These are phyloP conservation scores for Clonostachys chloroleuca DNA, from an alignment of 2,329 filamentous ascomycete species.

Conservation along the genomic window DNA sequence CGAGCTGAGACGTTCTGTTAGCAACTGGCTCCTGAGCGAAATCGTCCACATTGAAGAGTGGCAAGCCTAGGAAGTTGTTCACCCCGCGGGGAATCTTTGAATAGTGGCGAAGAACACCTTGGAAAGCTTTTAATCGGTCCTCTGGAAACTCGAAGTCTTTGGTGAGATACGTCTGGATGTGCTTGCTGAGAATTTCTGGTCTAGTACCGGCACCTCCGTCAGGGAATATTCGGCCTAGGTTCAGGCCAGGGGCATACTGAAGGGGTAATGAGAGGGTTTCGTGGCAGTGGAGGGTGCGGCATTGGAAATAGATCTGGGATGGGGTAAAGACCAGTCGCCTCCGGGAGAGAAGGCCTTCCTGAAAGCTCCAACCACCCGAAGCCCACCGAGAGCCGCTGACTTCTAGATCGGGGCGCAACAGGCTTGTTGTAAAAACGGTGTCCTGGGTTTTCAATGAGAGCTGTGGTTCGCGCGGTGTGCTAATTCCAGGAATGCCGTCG, in stretches of 20 bases:
- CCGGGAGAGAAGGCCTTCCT: conserved; percentile 26
- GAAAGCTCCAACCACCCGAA: conserved; percentile 26
- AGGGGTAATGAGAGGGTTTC: conserved; percentile 26
- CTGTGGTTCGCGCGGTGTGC: conserved; percentile 23
- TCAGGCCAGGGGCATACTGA: conserved; percentile 18
- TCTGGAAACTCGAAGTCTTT: conserved; percentile 16
- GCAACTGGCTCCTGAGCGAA: conserved; percentile 16
- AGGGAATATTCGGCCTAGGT: conserved; percentile 6
- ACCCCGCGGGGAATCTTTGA: conserved; percentile 12
- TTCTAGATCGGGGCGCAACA: conserved; percentile 25
- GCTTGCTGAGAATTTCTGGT: conserved; percentile 15
- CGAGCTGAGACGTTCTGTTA: conserved; percentile 25
- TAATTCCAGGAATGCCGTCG: conserved; percentile 25
- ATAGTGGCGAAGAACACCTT: conserved; percentile 20
- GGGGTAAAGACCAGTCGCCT: conserved; percentile 27
- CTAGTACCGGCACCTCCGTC: conserved; percentile 9
- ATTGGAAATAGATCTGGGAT: conserved; percentile 31
- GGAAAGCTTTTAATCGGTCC: conserved; percentile 26
- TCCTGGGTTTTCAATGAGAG: conserved; percentile 22
- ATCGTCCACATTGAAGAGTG: conserved; percentile 23
- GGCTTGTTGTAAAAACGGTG: conserved; percentile 26
- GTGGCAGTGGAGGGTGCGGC: conserved; percentile 26
- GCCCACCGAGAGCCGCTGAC: conserved; percentile 26
- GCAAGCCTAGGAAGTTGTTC: conserved; percentile 23
- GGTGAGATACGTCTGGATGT: conserved; percentile 22